Evolutionary conservation across 1,139 yeast genomes (phyloP).

Genomic region (Starmera stellimalicola): DNA sequence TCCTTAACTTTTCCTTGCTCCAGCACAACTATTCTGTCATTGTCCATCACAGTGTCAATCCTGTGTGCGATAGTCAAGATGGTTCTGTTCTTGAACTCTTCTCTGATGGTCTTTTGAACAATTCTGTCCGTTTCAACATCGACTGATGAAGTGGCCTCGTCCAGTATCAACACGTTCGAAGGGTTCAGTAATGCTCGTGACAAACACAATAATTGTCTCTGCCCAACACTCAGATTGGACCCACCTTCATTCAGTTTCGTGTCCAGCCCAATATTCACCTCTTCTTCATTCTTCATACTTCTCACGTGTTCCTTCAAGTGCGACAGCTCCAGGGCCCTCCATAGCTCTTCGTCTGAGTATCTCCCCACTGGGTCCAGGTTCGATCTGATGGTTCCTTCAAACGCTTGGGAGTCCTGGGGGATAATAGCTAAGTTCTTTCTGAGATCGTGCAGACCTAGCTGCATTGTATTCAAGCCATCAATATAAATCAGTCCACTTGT

Average conservation of each 20-base stretch:
- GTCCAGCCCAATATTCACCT: constrained; percentile 13
- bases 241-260: constrained; percentile 57
- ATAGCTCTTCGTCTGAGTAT: constrained; percentile 42
- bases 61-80: constrained; percentile 79
- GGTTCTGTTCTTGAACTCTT: constrained; percentile 54
- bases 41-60: constrained; percentile 72
- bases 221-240: constrained; percentile 66
- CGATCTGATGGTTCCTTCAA: constrained; percentile 51
- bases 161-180: constrained; percentile 57
- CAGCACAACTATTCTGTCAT: constrained; percentile 61
- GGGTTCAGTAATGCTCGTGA: constrained; percentile 62
- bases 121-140: constrained; percentile 72
- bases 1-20: constrained; percentile 62
- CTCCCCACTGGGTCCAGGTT: constrained; percentile 52
- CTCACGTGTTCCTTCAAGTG: constrained; percentile 40
- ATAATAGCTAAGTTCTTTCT: constrained; percentile 51
- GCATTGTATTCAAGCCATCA: constrained; percentile 40
- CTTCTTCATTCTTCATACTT: constrained; percentile 23
- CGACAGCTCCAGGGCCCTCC: constrained; percentile 45
- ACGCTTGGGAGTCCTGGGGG: constrained; percentile 63
- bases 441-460: constrained; percentile 38
- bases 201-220: constrained; percentile 65
- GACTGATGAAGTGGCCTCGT: constrained; percentile 83
- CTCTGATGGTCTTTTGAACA: constrained; percentile 64
- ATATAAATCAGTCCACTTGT: constrained; percentile 41